Percentiles rank a stretch among this genome's conserved stretches.
Evolutionary conservation across 352 stramenopile species (phyloP).

Genomic region (Phytophthora boehmeriae): DNA sequence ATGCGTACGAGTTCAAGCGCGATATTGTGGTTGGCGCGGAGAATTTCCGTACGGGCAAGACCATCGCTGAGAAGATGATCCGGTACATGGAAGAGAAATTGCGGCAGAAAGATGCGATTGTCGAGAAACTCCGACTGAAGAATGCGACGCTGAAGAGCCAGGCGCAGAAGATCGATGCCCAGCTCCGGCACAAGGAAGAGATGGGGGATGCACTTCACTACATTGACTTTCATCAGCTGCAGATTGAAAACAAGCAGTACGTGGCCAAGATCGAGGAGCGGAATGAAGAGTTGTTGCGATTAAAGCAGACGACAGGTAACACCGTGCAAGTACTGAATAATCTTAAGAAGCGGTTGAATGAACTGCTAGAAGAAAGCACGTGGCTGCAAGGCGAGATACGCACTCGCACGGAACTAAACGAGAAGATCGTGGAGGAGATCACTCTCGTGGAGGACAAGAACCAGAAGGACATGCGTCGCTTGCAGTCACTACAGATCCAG

Average conservation of each 20-base stretch:
- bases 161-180: slow-evolving; percentile 91
- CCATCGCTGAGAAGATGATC: slow-evolving; percentile 93
- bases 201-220: slow-evolving; percentile 96
- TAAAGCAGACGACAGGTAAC: slow-evolving; percentile 91
- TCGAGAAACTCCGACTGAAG: slow-evolving; percentile 95
- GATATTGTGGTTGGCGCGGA: slow-evolving; percentile 95
- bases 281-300: slow-evolving; percentile 92
- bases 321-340: slow-evolving; percentile 92
- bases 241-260: slow-evolving; percentile 98
- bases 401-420: slow-evolving; percentile 79
- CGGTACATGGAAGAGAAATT: slow-evolving; percentile 96
- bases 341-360: slow-evolving; percentile 89
- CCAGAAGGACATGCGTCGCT: slow-evolving; percentile 60
- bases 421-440: slow-evolving; percentile 89
- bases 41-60: slow-evolving; percentile 94
- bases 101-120: slow-evolving; percentile 90
- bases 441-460: slow-evolving; percentile 71
- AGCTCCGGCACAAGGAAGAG: slow-evolving; percentile 94
- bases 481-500: slow-evolving; percentile 68
- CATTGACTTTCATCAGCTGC: slow-evolving; percentile 96
- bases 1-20: slow-evolving; percentile 96
- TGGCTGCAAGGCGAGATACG: slow-evolving; percentile 87
- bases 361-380: slow-evolving; percentile 82
- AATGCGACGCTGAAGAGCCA: slow-evolving; percentile 93
- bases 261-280: slow-evolving; percentile 94